These are phyloP conservation scores for Bruguiera hainesii DNA, from an alignment of 441 rosid genomes.

Conservation along the genomic window DNA sequence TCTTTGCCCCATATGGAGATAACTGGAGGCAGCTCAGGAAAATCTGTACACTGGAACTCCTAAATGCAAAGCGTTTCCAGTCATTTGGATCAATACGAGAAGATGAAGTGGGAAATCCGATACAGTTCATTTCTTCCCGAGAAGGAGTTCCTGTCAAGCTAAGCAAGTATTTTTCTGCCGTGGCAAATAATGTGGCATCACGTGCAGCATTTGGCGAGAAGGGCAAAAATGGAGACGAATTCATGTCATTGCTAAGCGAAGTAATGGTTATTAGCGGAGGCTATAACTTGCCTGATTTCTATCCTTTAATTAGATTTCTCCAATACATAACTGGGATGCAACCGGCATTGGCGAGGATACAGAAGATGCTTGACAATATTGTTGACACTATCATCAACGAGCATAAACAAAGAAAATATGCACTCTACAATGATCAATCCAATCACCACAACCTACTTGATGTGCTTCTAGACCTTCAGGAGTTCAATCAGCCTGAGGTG, in stretches of 20 bases:
- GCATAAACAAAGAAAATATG: neutral
- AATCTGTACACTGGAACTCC: conserved; percentile 1
- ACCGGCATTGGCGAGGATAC: neutral
- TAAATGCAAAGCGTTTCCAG: conserved; percentile 8
- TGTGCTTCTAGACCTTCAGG: conserved; percentile 7
- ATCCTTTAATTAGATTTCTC: conserved; percentile 1
- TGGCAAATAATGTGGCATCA: neutral
- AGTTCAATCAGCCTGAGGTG: neutral
- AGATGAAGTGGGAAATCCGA: conserved; percentile 2
- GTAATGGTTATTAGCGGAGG: neutral
- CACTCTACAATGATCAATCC: neutral
- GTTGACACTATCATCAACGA: conserved; percentile 9
- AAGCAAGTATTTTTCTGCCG: neutral
- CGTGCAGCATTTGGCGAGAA: conserved; percentile 8
- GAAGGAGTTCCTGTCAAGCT: neutral
- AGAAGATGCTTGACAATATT: neutral
- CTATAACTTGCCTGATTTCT: neutral
- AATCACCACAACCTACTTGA: conserved; percentile 5
- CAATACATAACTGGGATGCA: neutral
- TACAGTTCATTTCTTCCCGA: neutral
- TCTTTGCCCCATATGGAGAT: conserved; percentile 1
- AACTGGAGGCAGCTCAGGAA: conserved; percentile 13
- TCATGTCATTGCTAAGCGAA: neutral
- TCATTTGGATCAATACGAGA: conserved; percentile 13
- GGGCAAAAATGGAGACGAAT: neutral